phyloP scores from a whole-genome alignment of 176 grass and related monocot species.

The Bolboschoenus planiculmis region DNA sequence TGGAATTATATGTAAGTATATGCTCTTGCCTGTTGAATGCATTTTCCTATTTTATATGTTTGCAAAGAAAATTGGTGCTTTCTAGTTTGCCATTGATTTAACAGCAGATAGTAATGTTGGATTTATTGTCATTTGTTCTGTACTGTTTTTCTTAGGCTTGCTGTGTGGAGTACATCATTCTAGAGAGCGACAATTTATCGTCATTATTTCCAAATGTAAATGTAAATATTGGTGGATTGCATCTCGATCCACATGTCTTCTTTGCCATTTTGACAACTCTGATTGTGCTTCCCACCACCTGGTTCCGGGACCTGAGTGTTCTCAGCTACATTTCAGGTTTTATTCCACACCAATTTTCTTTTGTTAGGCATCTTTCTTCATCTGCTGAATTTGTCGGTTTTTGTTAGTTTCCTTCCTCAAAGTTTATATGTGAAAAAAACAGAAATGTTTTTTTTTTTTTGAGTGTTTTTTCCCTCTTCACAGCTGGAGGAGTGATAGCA shows the following conservation, averaged over 20 bases:
- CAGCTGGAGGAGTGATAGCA: conserved; percentile 92
- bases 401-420: background rate
- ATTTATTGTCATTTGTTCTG: background rate
- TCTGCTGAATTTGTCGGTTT: background rate
- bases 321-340: conserved; percentile 90
- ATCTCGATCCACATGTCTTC: conserved; percentile 54
- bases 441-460: background rate
- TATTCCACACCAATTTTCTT: background rate
- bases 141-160: conserved; percentile 49
- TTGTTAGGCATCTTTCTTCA: background rate
- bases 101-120: background rate
- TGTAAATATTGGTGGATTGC: conserved; percentile 47
- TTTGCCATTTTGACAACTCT: conserved; percentile 78
- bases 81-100: conserved; percentile 8
- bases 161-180: conserved; percentile 93
- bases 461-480: conserved; percentile 1
- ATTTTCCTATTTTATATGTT: background rate
- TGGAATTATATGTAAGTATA: conserved; percentile 91
- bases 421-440: background rate
- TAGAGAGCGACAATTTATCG: conserved; percentile 88
- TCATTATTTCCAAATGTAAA: conserved; percentile 73
- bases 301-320: conserved; percentile 76
- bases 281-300: conserved; percentile 84
- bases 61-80: background rate
- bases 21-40: background rate